Conservation (phyloP, 1,284 basidiomycete species). For the Pseudozyma thailandica region DNA sequence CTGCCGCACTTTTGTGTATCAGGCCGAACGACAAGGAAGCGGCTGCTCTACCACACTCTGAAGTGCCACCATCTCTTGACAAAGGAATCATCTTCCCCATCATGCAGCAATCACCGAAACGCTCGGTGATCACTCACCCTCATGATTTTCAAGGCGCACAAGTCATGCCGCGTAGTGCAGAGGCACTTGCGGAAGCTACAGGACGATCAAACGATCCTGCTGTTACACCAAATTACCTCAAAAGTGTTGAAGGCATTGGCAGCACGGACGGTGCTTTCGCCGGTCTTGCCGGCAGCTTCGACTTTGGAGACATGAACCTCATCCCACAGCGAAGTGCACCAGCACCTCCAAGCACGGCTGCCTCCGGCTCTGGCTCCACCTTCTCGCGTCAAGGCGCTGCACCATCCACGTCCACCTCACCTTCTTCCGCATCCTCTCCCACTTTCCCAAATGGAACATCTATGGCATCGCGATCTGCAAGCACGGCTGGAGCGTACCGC, state of each 20-base stretch:
- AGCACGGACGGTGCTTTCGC: slow-evolving; percentile 29
- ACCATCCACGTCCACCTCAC: slow-evolving; percentile 12
- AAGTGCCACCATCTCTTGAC: too few species aligned
- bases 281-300: slow-evolving; percentile 29
- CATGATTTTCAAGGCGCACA: slow-evolving; percentile 61
- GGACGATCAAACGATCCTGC: slow-evolving; percentile 12
- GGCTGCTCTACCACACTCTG: too few species aligned
- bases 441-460: slow-evolving; percentile 19
- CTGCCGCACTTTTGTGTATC: too few species aligned
- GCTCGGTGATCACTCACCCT: slow-evolving; percentile 61
- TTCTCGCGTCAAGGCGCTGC: slow-evolving; percentile 10
- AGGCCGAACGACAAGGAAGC: too few species aligned
- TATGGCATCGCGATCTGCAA: slow-evolving; percentile 27
- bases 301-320: slow-evolving; percentile 49
- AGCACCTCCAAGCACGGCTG: slow-evolving; percentile 34
- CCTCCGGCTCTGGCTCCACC: slow-evolving; percentile 15
- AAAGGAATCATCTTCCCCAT: too few species aligned
- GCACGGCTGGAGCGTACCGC: slow-evolving; percentile 31
- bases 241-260: slow-evolving; percentile 38
- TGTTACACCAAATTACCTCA: slow-evolving; percentile 37
- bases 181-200: slow-evolving; percentile 39
- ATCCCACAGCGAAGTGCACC: slow-evolving; percentile 63
- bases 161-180: slow-evolving; percentile 44
- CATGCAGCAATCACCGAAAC: slow-evolving; percentile 54
- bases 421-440: slow-evolving; percentile 14